A percentile compares a stretch with the other conserved stretches of the same genome.
Evolutionary conservation across 192 early-diverging fungal species (phyloP).

Genomic region (Backusella morwellensis): DNA sequence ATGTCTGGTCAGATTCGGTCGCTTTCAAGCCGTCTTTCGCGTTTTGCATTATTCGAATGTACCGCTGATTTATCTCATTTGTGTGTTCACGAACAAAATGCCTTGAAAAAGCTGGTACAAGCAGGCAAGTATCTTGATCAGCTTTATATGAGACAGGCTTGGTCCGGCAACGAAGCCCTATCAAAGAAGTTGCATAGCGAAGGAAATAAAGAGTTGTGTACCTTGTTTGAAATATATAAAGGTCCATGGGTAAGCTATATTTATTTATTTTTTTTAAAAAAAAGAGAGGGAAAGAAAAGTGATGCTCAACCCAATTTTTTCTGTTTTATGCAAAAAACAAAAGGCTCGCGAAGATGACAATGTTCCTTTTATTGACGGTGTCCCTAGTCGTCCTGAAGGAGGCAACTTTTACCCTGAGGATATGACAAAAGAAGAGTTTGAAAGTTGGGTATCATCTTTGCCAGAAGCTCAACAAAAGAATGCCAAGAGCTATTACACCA

Average conservation of each 20-base stretch:
- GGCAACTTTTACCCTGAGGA: conserved; percentile 75
- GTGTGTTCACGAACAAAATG: conserved; percentile 52
- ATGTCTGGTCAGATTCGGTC: conserved; percentile 11
- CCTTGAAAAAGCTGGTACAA: conserved; percentile 60
- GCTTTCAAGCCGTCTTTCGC: conserved; percentile 34
- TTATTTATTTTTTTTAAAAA: background rate
- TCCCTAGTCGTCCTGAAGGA: conserved; percentile 45
- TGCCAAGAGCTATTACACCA: conserved; percentile 68
- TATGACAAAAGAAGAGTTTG: conserved; percentile 63
- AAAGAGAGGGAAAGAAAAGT: background rate
- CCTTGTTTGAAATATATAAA: conserved; percentile 62
- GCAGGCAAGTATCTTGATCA: conserved; percentile 58
- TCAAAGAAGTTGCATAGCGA: conserved; percentile 45
- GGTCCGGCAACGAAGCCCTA: conserved; percentile 57
- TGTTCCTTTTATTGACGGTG: conserved; percentile 48
- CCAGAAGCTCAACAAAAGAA: conserved; percentile 37
- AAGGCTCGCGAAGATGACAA: conserved; percentile 47
- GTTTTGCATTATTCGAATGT: conserved; percentile 52
- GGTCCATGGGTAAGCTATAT: conserved; percentile 59
- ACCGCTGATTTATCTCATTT: conserved; percentile 59
- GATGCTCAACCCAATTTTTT: background rate
- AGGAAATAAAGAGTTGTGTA: conserved; percentile 37
- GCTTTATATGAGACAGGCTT: conserved; percentile 65
- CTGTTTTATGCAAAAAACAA: conserved; percentile 25
- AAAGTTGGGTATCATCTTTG: conserved; percentile 51